Conservation (phyloP, 2,329 filamentous ascomycete genomes). For the Endoconidiophora polonica region DNA sequence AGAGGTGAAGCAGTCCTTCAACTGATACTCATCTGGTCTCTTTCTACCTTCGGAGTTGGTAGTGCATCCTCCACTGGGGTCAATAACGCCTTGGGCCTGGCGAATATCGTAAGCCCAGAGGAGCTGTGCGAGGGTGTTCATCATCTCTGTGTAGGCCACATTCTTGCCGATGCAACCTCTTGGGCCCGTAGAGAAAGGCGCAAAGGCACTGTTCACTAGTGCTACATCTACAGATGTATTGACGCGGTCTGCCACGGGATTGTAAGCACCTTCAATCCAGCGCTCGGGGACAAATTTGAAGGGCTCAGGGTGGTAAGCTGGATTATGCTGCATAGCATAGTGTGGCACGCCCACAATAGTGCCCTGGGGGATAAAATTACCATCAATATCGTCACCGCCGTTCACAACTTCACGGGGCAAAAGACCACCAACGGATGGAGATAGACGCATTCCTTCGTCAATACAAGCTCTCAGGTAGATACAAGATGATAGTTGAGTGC, state of each 20-base stretch:
- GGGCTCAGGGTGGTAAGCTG: conserved; percentile 42
- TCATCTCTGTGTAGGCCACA: conserved; percentile 51
- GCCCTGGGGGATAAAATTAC: conserved; percentile 36
- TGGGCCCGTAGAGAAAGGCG: conserved; percentile 55
- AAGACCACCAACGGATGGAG: conserved; percentile 42
- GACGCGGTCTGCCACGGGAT: conserved; percentile 20
- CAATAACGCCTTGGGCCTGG: conserved; percentile 29
- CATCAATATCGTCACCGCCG: conserved; percentile 38
- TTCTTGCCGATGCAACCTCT: conserved; percentile 58
- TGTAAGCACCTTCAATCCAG: conserved; percentile 38
- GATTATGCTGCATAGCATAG: conserved; percentile 53
- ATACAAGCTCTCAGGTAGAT: conserved; percentile 47
- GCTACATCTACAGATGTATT: conserved; percentile 35
- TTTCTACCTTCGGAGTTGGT: conserved; percentile 32
- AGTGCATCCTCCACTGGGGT: conserved; percentile 34
- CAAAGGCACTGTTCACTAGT: conserved; percentile 51
- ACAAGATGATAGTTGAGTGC: conserved; percentile 31
- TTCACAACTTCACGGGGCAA: conserved; percentile 41
- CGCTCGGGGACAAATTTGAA: conserved; percentile 46
- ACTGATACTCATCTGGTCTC: conserved; percentile 45
- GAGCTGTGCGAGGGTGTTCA: conserved; percentile 41
- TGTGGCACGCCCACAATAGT: conserved; percentile 48
- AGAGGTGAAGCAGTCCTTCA: conserved; percentile 57
- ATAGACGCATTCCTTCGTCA: conserved; percentile 48
- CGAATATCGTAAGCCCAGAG: conserved; percentile 46